phyloP scores from a whole-genome alignment of 164 flowering plant species.

The Saururus chinensis region DNA sequence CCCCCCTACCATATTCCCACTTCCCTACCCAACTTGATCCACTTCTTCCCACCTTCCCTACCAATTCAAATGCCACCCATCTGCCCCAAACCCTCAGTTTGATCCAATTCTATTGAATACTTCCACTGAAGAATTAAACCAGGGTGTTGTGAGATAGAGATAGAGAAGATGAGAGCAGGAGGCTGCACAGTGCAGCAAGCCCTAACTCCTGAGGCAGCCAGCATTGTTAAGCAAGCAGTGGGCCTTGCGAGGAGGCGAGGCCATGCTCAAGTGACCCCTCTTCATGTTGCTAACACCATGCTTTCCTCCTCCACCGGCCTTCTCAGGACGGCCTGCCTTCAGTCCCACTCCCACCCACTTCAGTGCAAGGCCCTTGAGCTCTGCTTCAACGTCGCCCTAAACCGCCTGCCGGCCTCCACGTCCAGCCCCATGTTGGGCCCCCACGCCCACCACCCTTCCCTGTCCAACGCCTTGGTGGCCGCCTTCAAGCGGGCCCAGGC shows the following conservation, averaged over 20 bases:
- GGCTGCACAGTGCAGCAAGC: conserved; percentile 79
- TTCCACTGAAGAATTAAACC: not conserved
- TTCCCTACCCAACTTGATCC: not conserved
- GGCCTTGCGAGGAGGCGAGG: conserved; percentile 70
- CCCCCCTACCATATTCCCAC: not conserved
- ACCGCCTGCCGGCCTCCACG: conserved; percentile 79
- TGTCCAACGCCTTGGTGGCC: conserved; percentile 89
- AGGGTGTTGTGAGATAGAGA: not conserved
- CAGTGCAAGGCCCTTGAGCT: conserved; percentile 93
- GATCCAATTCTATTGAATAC: not conserved
- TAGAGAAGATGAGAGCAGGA: conserved; percentile 67
- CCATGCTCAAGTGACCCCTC: conserved; percentile 94
- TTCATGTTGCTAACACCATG: conserved; percentile 94
- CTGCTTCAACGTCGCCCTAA: conserved; percentile 96
- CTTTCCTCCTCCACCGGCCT: conserved; percentile 60
- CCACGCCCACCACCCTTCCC: conserved; percentile 52
- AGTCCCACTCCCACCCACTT: conserved; percentile 87
- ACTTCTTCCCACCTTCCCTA: not conserved
- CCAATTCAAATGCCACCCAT: conserved; percentile 1
- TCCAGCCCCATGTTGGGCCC: conserved; percentile 44
- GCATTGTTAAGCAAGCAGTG: conserved; percentile 68
- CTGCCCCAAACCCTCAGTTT: not conserved
- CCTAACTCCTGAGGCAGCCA: conserved; percentile 73
- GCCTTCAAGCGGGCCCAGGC: conserved; percentile 98
- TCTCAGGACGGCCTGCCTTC: conserved; percentile 74